Percentiles rank a stretch among this genome's conserved stretches.
These are phyloP conservation scores for Puccinia polysora DNA, from an alignment of 1,284 basidiomycete species.

Conservation along the genomic window DNA sequence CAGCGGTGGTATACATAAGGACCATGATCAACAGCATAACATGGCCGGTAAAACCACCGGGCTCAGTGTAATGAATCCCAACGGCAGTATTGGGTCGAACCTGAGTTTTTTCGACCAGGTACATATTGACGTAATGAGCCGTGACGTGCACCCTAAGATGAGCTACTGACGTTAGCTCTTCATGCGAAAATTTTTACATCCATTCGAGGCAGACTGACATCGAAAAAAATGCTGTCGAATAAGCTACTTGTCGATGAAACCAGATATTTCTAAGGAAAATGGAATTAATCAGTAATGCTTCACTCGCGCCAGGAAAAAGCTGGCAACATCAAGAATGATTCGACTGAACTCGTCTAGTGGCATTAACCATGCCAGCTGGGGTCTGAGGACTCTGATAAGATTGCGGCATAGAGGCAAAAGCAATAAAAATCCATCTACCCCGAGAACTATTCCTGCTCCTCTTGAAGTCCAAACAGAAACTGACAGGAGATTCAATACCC, in stretches of 20 bases:
- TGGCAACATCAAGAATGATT: neutral
- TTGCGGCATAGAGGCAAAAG: slow-evolving; percentile 33
- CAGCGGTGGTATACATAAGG: slow-evolving; percentile 58
- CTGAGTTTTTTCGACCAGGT: slow-evolving; percentile 37
- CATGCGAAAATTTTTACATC: neutral
- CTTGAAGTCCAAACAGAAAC: slow-evolving; percentile 41
- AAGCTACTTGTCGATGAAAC: slow-evolving; percentile 43
- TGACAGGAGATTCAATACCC: slow-evolving; percentile 31
- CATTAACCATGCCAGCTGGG: slow-evolving; percentile 35
- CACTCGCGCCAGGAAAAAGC: no score
- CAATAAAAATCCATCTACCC: slow-evolving; percentile 31
- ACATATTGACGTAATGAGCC: slow-evolving; percentile 43
- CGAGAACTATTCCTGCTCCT: slow-evolving; percentile 36
- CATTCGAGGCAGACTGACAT: slow-evolving; percentile 15
- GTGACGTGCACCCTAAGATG: slow-evolving; percentile 34
- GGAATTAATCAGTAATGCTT: no score
- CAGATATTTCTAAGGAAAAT: neutral
- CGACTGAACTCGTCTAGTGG: slow-evolving; percentile 42
- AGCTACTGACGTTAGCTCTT: neutral
- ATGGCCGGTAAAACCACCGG: slow-evolving; percentile 77
- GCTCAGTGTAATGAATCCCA: slow-evolving; percentile 31
- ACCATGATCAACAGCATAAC: slow-evolving; percentile 65
- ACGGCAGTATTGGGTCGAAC: slow-evolving; percentile 40
- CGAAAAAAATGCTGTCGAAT: slow-evolving; percentile 26
- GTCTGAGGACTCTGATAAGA: slow-evolving; percentile 29